phyloP scores from a whole-genome alignment of 2,329 filamentous ascomycete species.

The Beauveria bassiana region DNA sequence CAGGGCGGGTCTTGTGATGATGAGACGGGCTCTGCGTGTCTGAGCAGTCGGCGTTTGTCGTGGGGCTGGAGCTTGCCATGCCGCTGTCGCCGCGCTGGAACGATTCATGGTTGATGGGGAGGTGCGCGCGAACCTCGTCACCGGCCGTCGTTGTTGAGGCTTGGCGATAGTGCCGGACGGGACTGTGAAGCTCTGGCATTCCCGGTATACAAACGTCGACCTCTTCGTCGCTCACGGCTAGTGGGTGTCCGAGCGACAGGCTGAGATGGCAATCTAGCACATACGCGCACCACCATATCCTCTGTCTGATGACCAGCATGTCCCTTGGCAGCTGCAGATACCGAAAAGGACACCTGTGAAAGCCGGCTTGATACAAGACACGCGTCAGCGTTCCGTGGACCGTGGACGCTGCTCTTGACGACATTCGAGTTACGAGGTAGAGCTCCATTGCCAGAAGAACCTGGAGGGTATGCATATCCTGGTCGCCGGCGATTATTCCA shows the following conservation, averaged over 20 bases:
- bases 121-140: constrained; percentile 13
- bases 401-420: constrained; percentile 39
- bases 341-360: constrained; percentile 44
- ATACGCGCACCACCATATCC: constrained; percentile 34
- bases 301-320: constrained; percentile 27
- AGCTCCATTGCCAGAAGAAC: constrained; percentile 40
- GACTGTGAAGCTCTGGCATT: constrained; percentile 18
- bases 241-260: constrained; percentile 28
- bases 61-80: not conserved
- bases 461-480: constrained; percentile 39
- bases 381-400: constrained; percentile 39
- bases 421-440: constrained; percentile 39
- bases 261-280: constrained; percentile 29
- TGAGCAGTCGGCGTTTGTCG: not conserved
- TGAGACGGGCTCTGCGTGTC: constrained; percentile 9
- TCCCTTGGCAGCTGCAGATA: constrained; percentile 34
- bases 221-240: constrained; percentile 27
- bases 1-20: constrained; percentile 4
- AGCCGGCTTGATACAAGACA: constrained; percentile 39
- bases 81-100: not conserved
- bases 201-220: constrained; percentile 30
- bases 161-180: constrained; percentile 1
- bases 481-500: constrained; percentile 29
- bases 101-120: constrained; percentile 10
- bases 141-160: not conserved